Evolutionary conservation across 2,329 filamentous ascomycete genomes (phyloP).

Genomic region (Exophiala oligosperma): DNA sequence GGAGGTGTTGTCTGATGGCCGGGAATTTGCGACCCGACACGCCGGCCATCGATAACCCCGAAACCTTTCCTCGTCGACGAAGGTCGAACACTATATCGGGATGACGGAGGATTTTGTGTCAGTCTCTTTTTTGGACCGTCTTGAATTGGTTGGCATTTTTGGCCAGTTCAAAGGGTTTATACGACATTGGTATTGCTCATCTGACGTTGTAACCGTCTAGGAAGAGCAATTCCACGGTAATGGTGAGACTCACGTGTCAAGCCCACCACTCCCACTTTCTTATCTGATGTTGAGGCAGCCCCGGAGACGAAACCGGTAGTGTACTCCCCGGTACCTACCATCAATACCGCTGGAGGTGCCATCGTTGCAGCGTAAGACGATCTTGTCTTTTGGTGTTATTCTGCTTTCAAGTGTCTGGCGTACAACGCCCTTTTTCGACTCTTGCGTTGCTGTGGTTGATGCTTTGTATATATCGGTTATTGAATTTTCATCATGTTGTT

Average conservation of each 20-base stretch:
- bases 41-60: conserved; percentile 82
- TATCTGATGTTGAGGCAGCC: conserved; percentile 82
- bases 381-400: not conserved
- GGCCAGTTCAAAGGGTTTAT: not conserved
- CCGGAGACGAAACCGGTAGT: conserved; percentile 91
- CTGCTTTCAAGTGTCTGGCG: no score
- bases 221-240: conserved; percentile 56
- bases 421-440: no score
- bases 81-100: conserved; percentile 56
- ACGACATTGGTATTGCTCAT: not conserved
- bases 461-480: no score
- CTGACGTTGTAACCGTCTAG: not conserved
- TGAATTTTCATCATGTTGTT: no score
- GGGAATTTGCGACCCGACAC: conserved; percentile 88
- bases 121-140: no score
- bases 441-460: no score
- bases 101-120: no score
- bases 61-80: conserved; percentile 83
- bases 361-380: conserved; percentile 35
- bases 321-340: conserved; percentile 94
- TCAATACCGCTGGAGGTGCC: conserved; percentile 66
- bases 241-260: conserved; percentile 55
- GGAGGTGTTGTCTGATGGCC: conserved; percentile 84
- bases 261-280: conserved; percentile 93
- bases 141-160: no score